phyloP scores from a whole-genome alignment of 805 yeast species.

The Kodamaea laetipori region DNA sequence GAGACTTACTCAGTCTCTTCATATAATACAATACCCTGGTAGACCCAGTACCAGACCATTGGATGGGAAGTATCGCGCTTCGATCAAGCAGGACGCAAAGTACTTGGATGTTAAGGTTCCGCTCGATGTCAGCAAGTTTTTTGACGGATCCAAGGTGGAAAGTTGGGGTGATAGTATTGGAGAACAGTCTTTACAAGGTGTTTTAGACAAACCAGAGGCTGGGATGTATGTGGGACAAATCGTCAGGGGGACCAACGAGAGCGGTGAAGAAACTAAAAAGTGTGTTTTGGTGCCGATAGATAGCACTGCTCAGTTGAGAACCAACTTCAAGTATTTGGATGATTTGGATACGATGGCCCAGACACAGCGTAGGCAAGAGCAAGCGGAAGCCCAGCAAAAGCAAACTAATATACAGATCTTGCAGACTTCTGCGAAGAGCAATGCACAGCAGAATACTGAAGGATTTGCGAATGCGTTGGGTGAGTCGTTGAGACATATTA shows the following conservation, averaged over 20 bases:
- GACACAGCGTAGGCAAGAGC: conserved; percentile 40
- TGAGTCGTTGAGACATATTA: conserved; percentile 40
- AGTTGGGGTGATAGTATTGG: conserved; percentile 63
- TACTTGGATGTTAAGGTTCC: conserved; percentile 78
- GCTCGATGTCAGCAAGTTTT: conserved; percentile 65
- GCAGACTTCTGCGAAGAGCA: conserved; percentile 42
- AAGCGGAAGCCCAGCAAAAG: conserved; percentile 27
- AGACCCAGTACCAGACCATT: conserved; percentile 48
- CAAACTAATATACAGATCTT: conserved; percentile 40
- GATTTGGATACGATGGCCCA: conserved; percentile 50
- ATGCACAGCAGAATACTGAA: conserved; percentile 25
- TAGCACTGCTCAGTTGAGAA: conserved; percentile 74
- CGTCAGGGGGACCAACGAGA: conserved; percentile 16
- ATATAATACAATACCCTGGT: conserved; percentile 47
- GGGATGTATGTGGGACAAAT: conserved; percentile 40
- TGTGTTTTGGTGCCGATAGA: conserved; percentile 67
- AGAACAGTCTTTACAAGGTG: conserved; percentile 71
- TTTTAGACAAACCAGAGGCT: conserved; percentile 56
- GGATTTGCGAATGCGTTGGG: conserved; percentile 37
- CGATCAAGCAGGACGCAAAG: conserved; percentile 63
- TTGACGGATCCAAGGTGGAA: conserved; percentile 62
- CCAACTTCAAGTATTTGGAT: conserved; percentile 79
- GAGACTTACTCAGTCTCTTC: conserved; percentile 30
- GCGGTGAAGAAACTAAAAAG: conserved; percentile 33
- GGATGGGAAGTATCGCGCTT: conserved; percentile 38